Evolutionary conservation across 2,329 filamentous ascomycete genomes (phyloP).

Genomic region (Apiospora rasikravindrae): DNA sequence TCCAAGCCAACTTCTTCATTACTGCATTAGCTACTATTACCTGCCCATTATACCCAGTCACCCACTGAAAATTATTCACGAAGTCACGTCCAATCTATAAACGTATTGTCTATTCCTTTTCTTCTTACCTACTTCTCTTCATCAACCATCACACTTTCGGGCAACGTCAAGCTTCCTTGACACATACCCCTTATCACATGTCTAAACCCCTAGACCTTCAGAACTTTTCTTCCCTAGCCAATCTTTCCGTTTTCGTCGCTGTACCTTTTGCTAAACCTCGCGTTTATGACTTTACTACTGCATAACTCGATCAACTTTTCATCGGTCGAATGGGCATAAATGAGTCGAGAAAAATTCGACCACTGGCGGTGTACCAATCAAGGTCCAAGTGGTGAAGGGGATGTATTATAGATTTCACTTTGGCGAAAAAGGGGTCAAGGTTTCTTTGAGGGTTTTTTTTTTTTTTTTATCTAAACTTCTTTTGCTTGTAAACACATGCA

Average conservation of each 20-base stretch:
- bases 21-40: neutral
- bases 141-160: neutral
- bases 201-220: constrained; percentile 1
- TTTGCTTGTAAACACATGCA: neutral
- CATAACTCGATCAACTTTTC: neutral
- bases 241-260: neutral
- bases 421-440: neutral
- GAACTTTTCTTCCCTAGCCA: neutral
- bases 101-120: constrained; percentile 2
- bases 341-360: neutral
- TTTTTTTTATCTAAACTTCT: too few species aligned
- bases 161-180: neutral
- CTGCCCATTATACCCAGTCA: neutral
- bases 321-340: neutral
- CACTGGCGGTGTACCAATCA: neutral
- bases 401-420: neutral
- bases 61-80: neutral
- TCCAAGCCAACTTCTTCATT: neutral
- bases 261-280: neutral
- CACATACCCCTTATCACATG: neutral
- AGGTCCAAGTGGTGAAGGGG: neutral
- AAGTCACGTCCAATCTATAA: constrained; percentile 8
- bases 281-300: neutral
- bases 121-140: neutral
- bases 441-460: neutral